These are phyloP conservation scores for Chlorella sorokiniana DNA, from an alignment of 139 green algal genomes.

Conservation along the genomic window DNA sequence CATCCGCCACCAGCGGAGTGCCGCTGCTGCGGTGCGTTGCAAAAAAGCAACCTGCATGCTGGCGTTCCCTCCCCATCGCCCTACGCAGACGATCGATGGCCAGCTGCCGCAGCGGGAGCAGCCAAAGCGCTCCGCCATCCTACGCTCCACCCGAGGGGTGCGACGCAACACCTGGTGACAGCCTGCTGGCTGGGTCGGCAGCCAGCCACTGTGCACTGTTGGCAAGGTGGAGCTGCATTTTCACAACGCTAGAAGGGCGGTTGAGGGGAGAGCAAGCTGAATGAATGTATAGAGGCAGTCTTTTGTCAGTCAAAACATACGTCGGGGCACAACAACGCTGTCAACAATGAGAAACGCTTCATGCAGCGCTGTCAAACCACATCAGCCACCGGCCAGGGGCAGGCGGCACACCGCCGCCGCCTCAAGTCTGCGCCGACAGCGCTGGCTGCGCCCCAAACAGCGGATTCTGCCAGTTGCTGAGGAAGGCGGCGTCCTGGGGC, in stretches of 20 bases:
- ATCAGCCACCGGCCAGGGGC: background rate
- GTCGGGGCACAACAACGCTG: too few relatives aligned
- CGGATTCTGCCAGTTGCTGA: conserved; percentile 13
- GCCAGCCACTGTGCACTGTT: background rate
- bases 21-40: too few relatives aligned
- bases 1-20: too few relatives aligned
- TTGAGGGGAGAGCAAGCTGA: too few relatives aligned
- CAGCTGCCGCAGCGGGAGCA: conserved; percentile 3
- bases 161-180: background rate
- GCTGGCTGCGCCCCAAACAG: conserved; percentile 7
- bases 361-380: background rate
- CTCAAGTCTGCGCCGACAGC: conserved; percentile 2
- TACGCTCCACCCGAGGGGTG: background rate
- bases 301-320: too few relatives aligned
- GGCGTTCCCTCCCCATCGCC: background rate
- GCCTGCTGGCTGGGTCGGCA: background rate
- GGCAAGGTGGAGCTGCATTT: background rate
- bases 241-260: too few relatives aligned
- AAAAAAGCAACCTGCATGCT: background rate
- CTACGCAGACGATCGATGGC: conserved; percentile 6
- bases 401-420: background rate
- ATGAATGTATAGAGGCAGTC: too few relatives aligned
- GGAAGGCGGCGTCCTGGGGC: background rate
- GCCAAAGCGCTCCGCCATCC: background rate
- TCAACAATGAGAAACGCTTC: too few relatives aligned